Evolutionary conservation across 2,329 filamentous ascomycete genomes (phyloP), one percentile per base, ranked within the genome.

Genomic region (Fonsecaea erecta): DNA sequence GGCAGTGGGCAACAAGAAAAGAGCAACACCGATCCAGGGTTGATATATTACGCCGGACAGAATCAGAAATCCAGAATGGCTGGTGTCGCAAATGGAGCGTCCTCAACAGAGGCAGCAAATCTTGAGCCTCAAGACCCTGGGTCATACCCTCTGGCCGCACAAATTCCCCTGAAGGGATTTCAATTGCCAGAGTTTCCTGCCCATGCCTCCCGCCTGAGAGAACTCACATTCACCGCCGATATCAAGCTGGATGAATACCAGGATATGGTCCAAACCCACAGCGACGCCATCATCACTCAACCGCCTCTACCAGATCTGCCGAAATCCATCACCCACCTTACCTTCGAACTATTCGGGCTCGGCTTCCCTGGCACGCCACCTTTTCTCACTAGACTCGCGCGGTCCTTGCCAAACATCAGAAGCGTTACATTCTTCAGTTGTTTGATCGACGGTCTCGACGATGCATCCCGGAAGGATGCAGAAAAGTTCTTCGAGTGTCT

Each of bases 211-310:
- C 72, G 71, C n/a, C 75, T 83, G 54, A 76, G 76, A 62, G 76
- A 80, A 30, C 72, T 84, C 16, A 83, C 80, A 26, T 72, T 83
- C n/a, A 83, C 81, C 52, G 77, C 77, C 51, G 81, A 82, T 71
- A 81, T 83, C 73, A 79, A 79, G 66, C 76, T 81, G 60, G 77
- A 79, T 67, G 78, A 81, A 43, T 83, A 83, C 73, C 75, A 79
- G 60, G 57, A 65, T 16, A 69, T 79, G 7, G 75, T 83, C 40
- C 58, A 70, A 12, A 54, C 48, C 4, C 60, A 40, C 9, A 2
- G 21, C 6, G 60, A 63, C 34, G 60, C 63, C 34, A 77, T 74
- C 71, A 48, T 63, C 26, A 59, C 57, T 12, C 64, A 68, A 26
- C 62, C 65, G 11, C 69, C 73, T 0, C 71, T 81, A 24, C 77